Conservation (phyloP, 768 basidiomycete genomes). For the Lactarius deliciosus region DNA sequence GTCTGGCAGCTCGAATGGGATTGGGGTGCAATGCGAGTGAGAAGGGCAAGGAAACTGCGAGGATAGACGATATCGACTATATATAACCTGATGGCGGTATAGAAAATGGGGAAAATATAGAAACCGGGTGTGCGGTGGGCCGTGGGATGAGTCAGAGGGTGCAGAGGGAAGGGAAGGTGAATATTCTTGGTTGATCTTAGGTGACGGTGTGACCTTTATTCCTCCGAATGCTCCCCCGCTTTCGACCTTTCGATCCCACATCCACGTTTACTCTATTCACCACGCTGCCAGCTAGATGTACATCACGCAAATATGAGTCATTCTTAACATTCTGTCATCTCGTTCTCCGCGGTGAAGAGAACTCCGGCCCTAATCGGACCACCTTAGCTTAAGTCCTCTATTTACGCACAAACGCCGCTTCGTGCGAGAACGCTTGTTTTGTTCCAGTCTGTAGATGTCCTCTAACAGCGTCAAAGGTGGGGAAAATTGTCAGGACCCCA, state of each 20-base stretch:
- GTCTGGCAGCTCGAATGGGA: constrained; percentile 14
- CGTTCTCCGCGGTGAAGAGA: constrained; percentile 11
- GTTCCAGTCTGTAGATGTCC: not conserved
- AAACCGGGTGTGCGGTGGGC: constrained; percentile 2
- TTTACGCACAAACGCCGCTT: constrained; percentile 13
- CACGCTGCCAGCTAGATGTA: not conserved
- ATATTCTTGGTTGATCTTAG: not conserved
- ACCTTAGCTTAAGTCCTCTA: constrained; percentile 9
- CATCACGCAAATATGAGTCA: constrained; percentile 3
- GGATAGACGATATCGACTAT: constrained; percentile 10
- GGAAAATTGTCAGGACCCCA: not conserved
- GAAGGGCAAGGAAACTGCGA: constrained; percentile 17
- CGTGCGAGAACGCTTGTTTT: constrained; percentile 13
- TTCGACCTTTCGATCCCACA: constrained; percentile 1
- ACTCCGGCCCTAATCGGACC: constrained; percentile 8
- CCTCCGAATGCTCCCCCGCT: not conserved
- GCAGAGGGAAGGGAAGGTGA: not conserved
- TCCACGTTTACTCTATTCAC: constrained; percentile 9
- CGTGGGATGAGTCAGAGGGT: constrained; percentile 10
- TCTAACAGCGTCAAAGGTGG: not conserved
- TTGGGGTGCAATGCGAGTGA: constrained; percentile 8
- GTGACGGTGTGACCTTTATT: constrained; percentile 16
- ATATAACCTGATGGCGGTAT: constrained; percentile 23
- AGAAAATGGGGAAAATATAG: constrained; percentile 1
- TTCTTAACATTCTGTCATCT: constrained; percentile 2